A percentile compares a stretch with the other conserved stretches of the same genome.
Conservation (phyloP, 2,329 filamentous ascomycete species). For the Trichoderma arundinaceum region DNA sequence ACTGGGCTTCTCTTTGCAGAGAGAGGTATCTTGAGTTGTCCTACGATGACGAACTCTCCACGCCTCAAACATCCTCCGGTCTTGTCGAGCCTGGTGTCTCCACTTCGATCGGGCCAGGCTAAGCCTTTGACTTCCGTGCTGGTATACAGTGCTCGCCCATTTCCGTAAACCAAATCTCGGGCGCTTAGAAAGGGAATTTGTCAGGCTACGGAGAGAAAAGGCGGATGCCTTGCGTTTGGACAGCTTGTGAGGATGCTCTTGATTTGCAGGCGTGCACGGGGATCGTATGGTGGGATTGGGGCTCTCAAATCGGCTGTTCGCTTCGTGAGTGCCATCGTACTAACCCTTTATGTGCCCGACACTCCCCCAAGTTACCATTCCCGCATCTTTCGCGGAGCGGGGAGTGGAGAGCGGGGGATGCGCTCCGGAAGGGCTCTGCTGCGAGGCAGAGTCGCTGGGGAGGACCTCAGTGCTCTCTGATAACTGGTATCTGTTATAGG, state of each 20-base stretch:
- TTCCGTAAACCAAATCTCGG: constrained; percentile 41
- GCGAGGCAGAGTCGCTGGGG: constrained; percentile 36
- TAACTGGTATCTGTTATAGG: constrained; percentile 40
- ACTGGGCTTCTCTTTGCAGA: constrained; percentile 38
- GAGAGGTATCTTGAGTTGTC: constrained; percentile 27
- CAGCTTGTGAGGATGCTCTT: constrained; percentile 30
- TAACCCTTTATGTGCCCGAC: constrained; percentile 34
- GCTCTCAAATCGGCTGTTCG: constrained; percentile 29
- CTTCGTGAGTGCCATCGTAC: constrained; percentile 38
- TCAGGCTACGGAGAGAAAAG: constrained; percentile 42
- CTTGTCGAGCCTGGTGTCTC: constrained; percentile 38
- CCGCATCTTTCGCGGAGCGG: background rate
- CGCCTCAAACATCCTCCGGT: constrained; percentile 39
- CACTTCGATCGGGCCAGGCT: constrained; percentile 39
- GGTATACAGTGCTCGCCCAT: constrained; percentile 41
- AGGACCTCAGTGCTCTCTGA: constrained; percentile 39
- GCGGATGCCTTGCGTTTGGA: constrained; percentile 44
- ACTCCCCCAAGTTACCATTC: constrained; percentile 14
- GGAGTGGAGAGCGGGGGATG: background rate
- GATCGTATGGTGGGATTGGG: constrained; percentile 26
- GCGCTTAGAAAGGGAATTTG: constrained; percentile 39
- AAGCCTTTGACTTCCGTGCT: constrained; percentile 38
- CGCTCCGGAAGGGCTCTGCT: constrained; percentile 26
- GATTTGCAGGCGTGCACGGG: constrained; percentile 22
- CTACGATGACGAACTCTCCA: constrained; percentile 37